These are phyloP conservation scores for Mortierella sp. DNA, from an alignment of 371 early-diverging fungal genomes.

Conservation along the genomic window DNA sequence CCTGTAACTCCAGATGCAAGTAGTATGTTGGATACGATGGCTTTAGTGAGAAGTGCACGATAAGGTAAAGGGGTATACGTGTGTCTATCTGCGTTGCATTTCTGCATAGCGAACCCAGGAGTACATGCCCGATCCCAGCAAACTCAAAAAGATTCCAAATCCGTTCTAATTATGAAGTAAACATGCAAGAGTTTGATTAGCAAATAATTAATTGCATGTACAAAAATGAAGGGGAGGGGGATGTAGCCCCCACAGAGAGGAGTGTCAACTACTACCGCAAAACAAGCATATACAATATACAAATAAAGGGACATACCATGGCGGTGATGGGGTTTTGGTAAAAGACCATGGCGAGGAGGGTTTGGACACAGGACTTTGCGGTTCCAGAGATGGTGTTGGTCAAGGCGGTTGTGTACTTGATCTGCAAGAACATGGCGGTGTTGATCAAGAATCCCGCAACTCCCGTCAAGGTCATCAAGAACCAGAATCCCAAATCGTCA, in stretches of 20 bases:
- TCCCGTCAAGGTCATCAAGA: slow-evolving; percentile 79
- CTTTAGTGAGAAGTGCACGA: not conserved
- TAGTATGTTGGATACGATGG: not conserved
- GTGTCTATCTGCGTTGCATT: slow-evolving; percentile 56
- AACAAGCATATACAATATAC: not conserved
- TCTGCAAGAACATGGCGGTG: slow-evolving; percentile 83
- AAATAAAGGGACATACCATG: slow-evolving; percentile 60
- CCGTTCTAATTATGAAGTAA: slow-evolving; percentile 64
- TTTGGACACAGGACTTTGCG: slow-evolving; percentile 82
- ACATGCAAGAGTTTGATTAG: slow-evolving; percentile 10
- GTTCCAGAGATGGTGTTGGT: slow-evolving; percentile 87
- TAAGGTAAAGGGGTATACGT: not conserved
- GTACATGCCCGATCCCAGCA: slow-evolving; percentile 77
- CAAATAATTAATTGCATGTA: slow-evolving; percentile 9
- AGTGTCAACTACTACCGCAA: slow-evolving; percentile 2
- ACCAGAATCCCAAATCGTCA: slow-evolving; percentile 67
- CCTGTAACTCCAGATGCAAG: not conserved
- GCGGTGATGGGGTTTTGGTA: slow-evolving; percentile 77
- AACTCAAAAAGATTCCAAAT: slow-evolving; percentile 75
- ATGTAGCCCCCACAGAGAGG: not conserved
- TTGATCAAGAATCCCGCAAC: slow-evolving; percentile 82
- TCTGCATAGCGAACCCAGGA: slow-evolving; percentile 79
- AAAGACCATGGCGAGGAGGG: slow-evolving; percentile 75
- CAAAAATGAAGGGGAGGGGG: not conserved
- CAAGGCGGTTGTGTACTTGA: slow-evolving; percentile 83